Evolutionary conservation across 73 alveolate species (phyloP).

Genomic region (Urostyla sp.): DNA sequence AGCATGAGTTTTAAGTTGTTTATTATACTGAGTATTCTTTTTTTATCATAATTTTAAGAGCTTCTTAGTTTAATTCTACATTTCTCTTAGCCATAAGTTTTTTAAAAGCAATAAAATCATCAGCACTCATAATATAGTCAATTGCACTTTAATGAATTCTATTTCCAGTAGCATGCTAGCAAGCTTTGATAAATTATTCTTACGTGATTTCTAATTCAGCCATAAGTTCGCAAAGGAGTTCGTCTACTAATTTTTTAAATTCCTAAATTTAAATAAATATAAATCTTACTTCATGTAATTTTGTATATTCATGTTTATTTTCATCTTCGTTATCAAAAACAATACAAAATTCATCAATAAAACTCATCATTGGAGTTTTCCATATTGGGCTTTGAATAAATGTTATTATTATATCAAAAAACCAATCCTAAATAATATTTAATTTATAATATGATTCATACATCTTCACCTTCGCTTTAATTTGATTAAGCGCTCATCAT

Average conservation of each 20-base stretch:
- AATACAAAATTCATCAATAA: slow-evolving; percentile 85
- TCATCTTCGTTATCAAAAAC: slow-evolving; percentile 91
- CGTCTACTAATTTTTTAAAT: slow-evolving; percentile 86
- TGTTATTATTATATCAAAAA: slow-evolving; percentile 74
- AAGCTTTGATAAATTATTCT: slow-evolving; percentile 71
- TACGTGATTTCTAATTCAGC: slow-evolving; percentile 84
- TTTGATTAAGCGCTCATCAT: too few relatives aligned
- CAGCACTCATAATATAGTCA: slow-evolving; percentile 74
- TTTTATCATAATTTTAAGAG: slow-evolving; percentile 48
- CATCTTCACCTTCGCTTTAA: too few relatives aligned
- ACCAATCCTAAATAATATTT: slow-evolving; percentile 80
- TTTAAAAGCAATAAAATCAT: slow-evolving; percentile 81
- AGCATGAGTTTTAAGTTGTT: too few relatives aligned
- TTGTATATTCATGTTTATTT: slow-evolving; percentile 85
- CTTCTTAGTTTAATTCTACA: slow-evolving; percentile 84
- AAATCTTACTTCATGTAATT: slow-evolving; percentile 69
- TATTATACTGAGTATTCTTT: too few relatives aligned
- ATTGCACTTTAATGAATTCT: slow-evolving; percentile 70
- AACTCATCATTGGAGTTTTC: slow-evolving; percentile 81
- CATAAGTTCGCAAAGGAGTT: slow-evolving; percentile 76
- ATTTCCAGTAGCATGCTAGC: slow-evolving; percentile 67
- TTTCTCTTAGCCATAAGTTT: slow-evolving; percentile 87
- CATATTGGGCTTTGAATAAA: slow-evolving; percentile 80
- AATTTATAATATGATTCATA: too few relatives aligned
- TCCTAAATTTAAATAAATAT: slow-evolving; percentile 47